Evolutionary conservation across 345 rosid genomes (phyloP).

Genomic region (Gossypium longicalyx): DNA sequence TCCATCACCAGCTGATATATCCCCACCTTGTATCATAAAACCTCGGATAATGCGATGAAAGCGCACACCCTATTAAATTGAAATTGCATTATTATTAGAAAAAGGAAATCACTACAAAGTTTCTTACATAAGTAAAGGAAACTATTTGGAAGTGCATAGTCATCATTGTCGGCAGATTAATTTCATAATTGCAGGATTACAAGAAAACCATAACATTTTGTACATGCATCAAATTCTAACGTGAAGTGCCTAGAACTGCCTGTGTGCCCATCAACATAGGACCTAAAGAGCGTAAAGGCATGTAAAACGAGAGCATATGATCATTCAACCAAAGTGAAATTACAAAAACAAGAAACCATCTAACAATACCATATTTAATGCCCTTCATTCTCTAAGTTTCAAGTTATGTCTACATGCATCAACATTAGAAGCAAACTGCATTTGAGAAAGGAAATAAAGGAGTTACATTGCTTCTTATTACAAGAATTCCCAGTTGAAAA

Average conservation of each 20-base stretch:
- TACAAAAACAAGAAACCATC: background rate
- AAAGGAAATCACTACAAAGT: background rate
- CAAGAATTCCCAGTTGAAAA: background rate
- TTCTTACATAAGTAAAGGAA: background rate
- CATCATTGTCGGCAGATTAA: background rate
- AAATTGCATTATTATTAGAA: background rate
- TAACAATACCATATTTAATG: background rate
- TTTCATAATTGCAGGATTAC: background rate
- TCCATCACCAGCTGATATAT: constrained; percentile 84
- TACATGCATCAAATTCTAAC: background rate
- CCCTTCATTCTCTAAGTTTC: background rate
- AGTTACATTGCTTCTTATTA: background rate
- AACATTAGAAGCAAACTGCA: constrained; percentile 1
- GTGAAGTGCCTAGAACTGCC: no score
- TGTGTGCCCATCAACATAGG: no score
- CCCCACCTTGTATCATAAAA: constrained; percentile 94
- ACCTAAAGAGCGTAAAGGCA: background rate
- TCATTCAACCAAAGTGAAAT: background rate
- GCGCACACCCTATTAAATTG: constrained; percentile 58
- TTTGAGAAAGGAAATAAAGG: background rate
- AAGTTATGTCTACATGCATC: background rate
- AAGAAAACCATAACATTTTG: background rate
- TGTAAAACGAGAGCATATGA: background rate
- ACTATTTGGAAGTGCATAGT: background rate
- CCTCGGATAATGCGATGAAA: constrained; percentile 83